phyloP scores from a whole-genome alignment of 169 alveolate genomes.

The Eimeria acervulina region DNA sequence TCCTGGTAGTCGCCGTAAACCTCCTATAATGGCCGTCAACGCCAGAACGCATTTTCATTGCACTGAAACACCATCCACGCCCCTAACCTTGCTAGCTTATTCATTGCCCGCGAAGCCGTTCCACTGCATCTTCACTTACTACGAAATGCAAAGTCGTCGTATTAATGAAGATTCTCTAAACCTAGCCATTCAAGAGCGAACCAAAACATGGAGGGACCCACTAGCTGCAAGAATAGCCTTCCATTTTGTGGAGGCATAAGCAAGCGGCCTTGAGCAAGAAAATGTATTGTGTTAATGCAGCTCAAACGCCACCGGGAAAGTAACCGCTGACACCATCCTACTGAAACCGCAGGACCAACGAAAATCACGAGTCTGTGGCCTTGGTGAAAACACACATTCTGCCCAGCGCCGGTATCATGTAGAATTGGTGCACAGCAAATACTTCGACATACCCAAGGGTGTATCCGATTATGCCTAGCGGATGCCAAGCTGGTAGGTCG shows the following conservation, averaged over 20 bases:
- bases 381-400: not conserved
- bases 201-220: not conserved
- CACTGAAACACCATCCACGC: not conserved
- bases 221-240: not conserved
- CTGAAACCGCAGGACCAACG: not conserved
- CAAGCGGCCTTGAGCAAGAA: not conserved
- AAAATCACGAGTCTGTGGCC: not conserved
- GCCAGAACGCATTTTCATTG: not conserved
- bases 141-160: not conserved
- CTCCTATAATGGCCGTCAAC: not conserved
- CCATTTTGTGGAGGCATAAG: not conserved
- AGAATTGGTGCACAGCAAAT: no score
- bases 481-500: not conserved
- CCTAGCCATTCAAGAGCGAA: not conserved
- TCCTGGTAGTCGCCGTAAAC: not conserved
- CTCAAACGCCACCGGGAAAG: not conserved
- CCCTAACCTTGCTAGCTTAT: not conserved
- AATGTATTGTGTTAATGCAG: not conserved
- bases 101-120: not conserved
- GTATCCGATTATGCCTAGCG: not conserved
- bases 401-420: no score
- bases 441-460: not conserved
- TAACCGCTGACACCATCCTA: not conserved
- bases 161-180: not conserved
- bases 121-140: not conserved